Percentiles rank a stretch among this genome's conserved stretches.
phyloP scores from a whole-genome alignment of 805 yeast species.

The Vanderwaltozyma tropicalis region DNA sequence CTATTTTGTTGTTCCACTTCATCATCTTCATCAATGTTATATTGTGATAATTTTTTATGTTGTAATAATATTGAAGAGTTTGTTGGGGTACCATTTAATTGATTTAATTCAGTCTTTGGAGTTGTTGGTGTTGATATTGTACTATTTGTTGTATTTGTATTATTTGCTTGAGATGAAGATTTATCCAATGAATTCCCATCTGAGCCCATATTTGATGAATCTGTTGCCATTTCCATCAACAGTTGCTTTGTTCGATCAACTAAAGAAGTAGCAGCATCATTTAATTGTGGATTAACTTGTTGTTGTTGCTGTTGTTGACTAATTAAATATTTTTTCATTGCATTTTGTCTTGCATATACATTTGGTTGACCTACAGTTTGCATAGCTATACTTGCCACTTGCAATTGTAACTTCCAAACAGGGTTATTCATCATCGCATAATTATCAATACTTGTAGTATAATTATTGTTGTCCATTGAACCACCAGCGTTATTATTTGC shows the following conservation, averaged over 20 bases:
- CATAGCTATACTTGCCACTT: slow-evolving; percentile 25
- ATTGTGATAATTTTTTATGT: slow-evolving; percentile 34
- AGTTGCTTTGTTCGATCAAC: slow-evolving; percentile 27
- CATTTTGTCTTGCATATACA: slow-evolving; percentile 30
- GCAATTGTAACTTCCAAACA: slow-evolving; percentile 30
- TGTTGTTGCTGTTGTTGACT: slow-evolving; percentile 15
- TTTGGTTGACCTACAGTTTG: slow-evolving; percentile 29
- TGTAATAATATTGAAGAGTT: slow-evolving; percentile 27
- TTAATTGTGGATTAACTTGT: slow-evolving; percentile 10
- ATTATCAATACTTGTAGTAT: too few species aligned
- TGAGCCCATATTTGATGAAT: slow-evolving; percentile 3
- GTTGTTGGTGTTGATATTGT: slow-evolving; percentile 26
- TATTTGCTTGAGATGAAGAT: neutral
- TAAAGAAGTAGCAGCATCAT: slow-evolving; percentile 24
- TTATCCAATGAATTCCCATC: neutral
- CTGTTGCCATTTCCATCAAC: slow-evolving; percentile 24
- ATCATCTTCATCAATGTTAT: slow-evolving; percentile 43
- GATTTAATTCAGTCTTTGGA: slow-evolving; percentile 22
- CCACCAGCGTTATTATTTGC: slow-evolving; percentile 1
- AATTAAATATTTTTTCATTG: slow-evolving; percentile 27
- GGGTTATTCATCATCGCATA: slow-evolving; percentile 26
- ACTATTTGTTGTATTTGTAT: slow-evolving; percentile 13
- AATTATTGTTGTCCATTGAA: too few species aligned
- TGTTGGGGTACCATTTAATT: slow-evolving; percentile 13
- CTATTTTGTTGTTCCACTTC: slow-evolving; percentile 29